Base-by-base conservation (phyloP, 1,284 basidiomycete genomes). In the Ceratorhiza oryzae-sativae region DNA sequence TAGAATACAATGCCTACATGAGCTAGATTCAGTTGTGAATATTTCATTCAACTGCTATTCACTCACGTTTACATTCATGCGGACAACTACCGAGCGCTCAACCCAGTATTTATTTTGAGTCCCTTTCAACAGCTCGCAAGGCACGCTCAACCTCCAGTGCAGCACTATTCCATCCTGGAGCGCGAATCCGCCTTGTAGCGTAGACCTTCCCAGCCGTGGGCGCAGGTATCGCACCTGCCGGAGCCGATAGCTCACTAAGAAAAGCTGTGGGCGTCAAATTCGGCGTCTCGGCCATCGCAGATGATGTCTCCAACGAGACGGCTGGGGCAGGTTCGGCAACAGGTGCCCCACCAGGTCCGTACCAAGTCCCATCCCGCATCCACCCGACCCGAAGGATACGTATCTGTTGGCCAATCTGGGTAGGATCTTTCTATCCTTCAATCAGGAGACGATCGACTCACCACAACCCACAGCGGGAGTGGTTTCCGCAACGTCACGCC, bases 331-430 rank as follows among this genome's bases (percentile, higher is more conserved):
- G 53, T 23, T 13, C 53, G 13, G 42, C 15, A 42, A n/a, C 18
- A n/a, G 39, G 39, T 15, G 48, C 25, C 20, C 48, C 48, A 51
- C 53, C 53, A 18, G 65, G 65, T 8, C 55, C 62, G 55, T 39
- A 67, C 75, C 75, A 75, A 12, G 75, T 75, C 25, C 75, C 75
- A 58, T 75, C 75, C 15, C 75, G 63, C 48, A 74, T 56, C 75
- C 75, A 75, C 41, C 75, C 75, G 15, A 68, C 73, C 9, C 63
- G 71, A 18, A 75, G 61, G 8, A 75, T 71, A 23, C 73, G 74
- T 45, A 75, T 71, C 75, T 75, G 30, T 3, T 15, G 32, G 60
- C 23, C 27, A 13, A 39, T 53, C 25, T 41, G 41, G 25, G 48
- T 30, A 12, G 20, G 6, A 34, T n/a, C 30, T n/a, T 6, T 39